A percentile compares a stretch with the other conserved stretches of the same genome.
phyloP scores from a whole-genome alignment of 1,139 yeast species.

The Blastobotrys serpentis region DNA sequence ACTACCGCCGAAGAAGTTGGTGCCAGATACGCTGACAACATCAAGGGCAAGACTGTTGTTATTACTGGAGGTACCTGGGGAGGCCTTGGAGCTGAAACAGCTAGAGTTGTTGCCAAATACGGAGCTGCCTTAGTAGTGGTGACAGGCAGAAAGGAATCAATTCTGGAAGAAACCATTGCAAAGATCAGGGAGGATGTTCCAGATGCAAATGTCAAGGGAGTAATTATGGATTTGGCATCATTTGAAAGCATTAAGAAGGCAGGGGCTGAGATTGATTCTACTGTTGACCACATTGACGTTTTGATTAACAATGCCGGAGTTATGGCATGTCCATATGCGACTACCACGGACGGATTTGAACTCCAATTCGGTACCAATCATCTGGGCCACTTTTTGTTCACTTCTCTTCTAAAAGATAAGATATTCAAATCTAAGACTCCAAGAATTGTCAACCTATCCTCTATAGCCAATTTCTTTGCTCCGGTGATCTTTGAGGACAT shows the following conservation, averaged over 20 bases:
- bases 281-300: conserved; percentile 49
- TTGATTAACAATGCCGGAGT: conserved; percentile 80
- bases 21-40: conserved; percentile 21
- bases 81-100: conserved; percentile 49
- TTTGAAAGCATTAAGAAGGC: conserved; percentile 26
- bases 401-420: conserved; percentile 73
- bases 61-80: conserved; percentile 44
- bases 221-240: conserved; percentile 42
- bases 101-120: conserved; percentile 44
- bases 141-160: conserved; percentile 33
- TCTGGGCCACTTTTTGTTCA: too few relatives aligned
- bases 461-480: too few relatives aligned
- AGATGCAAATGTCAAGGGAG: conserved; percentile 16
- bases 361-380: conserved; percentile 79
- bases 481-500: too few relatives aligned
- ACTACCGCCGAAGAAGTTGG: conserved; percentile 20
- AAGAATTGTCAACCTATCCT: too few relatives aligned
- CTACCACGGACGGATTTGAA: conserved; percentile 67
- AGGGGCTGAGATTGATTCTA: conserved; percentile 26
- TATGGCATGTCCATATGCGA: conserved; percentile 68
- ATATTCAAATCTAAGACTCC: too few relatives aligned
- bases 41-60: conserved; percentile 40
- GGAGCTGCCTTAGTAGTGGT: conserved; percentile 40
- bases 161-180: conserved; percentile 24
- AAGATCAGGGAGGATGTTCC: conserved; percentile 19